Evolutionary conservation across 345 rosid species (phyloP).

Genomic region (Hypericum androsaemum): DNA sequence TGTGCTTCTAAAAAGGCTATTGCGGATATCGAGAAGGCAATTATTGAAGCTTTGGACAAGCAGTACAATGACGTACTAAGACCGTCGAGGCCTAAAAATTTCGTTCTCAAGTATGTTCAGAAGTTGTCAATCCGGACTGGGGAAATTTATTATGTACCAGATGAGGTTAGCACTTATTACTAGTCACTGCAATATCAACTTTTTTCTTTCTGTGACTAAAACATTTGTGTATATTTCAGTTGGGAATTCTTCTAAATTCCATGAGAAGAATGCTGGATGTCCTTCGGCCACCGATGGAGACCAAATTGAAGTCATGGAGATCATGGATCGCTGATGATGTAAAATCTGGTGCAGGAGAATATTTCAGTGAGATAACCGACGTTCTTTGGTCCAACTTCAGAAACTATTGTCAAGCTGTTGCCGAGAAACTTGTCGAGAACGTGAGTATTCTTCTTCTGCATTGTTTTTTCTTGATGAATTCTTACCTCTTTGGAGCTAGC

Average conservation of each 20-base stretch:
- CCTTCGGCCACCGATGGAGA: conserved; percentile 15
- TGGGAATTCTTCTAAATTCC: conserved; percentile 21
- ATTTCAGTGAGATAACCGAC: conserved; percentile 19
- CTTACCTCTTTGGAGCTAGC: no score
- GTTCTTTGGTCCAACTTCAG: conserved; percentile 21
- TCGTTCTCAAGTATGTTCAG: conserved; percentile 21
- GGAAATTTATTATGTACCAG: conserved; percentile 18
- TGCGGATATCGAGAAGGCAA: conserved; percentile 22
- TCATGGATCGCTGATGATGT: conserved; percentile 13
- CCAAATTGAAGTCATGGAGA: conserved; percentile 14
- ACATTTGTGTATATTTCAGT: conserved; percentile 5
- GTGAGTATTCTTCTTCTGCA: no score
- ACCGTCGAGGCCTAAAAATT: conserved; percentile 18
- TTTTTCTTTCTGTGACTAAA: background rate
- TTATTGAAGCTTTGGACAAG: conserved; percentile 20
- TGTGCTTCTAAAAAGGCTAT: conserved; percentile 6
- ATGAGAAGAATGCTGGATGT: conserved; percentile 21
- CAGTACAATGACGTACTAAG: conserved; percentile 16
- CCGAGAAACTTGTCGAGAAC: conserved; percentile 17
- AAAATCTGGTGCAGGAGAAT: conserved; percentile 14
- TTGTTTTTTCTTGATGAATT: background rate
- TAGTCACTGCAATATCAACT: background rate
- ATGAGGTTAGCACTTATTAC: conserved; percentile 12
- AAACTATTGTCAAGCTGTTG: conserved; percentile 20
- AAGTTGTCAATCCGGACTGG: conserved; percentile 15